Base-by-base conservation (phyloP, 768 basidiomycete species). In the Boletus rubroflammeus region DNA sequence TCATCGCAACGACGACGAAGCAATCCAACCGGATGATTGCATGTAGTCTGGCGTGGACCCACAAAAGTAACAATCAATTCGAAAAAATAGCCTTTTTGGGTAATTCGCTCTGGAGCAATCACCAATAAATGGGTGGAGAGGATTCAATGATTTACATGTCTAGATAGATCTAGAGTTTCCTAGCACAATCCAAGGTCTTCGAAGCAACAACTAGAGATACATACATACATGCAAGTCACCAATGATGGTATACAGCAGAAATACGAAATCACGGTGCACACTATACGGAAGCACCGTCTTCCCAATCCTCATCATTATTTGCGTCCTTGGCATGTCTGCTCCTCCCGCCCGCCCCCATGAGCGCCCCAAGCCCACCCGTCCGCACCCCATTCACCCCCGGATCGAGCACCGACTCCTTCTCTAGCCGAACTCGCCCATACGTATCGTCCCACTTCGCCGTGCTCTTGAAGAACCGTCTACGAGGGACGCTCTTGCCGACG, bases 401-500 rank as follows among this genome's bases (percentile, higher is more conserved):
- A 28, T 69, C 61, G 7, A 69, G n/a, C n/a, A 56, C 62, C 5
- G 51, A 28, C 25, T 64, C 68, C 41, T 50, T 62, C 29, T 62
- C 68, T 8, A 64, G 14, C 55, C 57, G 54, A 7, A 72, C 59
- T 29, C 64, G 54, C 31, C 66, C 52, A 39, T 66, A 53, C 10
- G 60, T 25, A 32, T 72, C 64, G 47, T 72, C 68, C 77, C 76
- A 70, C 35, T 67, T 70, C 21, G 68, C 68, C 2, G 55, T 70
- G 46, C 77, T 81, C 62, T 79, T 77, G 73, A 87, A 88, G 68
- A 88, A 87, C 47, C 79, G 73, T 48, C 86, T 67, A 52, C 76
- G 78, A 10, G 72, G 62, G 10, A 58, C 47, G 6, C 39, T 62
- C 46, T 63, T 69, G 51, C 72, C 64, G 15, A 56, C 53, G 11